Percentiles rank a stretch among this genome's conserved stretches.
These are phyloP conservation scores for Zelopaecilomyces penicillatus DNA, from an alignment of 2,329 filamentous ascomycete species.

Conservation along the genomic window DNA sequence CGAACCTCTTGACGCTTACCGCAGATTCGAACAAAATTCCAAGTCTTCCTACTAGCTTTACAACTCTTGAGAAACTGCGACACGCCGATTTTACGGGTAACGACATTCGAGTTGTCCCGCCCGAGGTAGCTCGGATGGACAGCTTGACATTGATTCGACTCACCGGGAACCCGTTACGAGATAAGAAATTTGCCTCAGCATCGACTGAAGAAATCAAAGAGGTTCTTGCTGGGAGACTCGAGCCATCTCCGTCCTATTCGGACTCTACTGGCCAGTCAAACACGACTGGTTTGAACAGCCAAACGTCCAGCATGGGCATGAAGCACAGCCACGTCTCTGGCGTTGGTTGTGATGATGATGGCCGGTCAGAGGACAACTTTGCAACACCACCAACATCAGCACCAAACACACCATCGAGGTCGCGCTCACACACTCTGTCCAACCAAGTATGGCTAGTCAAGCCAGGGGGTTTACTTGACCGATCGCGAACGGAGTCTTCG, in stretches of 20 bases:
- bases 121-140: constrained; percentile 73
- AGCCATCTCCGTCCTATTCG: constrained; percentile 41
- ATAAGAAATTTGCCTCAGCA: constrained; percentile 78
- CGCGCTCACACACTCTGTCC: constrained; percentile 39
- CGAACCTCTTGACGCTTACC: constrained; percentile 60
- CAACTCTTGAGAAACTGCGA: constrained; percentile 56
- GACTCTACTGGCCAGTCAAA: constrained; percentile 19
- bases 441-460: constrained; percentile 48
- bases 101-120: constrained; percentile 66
- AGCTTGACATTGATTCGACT: constrained; percentile 66
- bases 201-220: constrained; percentile 74
- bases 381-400: constrained; percentile 49
- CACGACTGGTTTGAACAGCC: constrained; percentile 13
- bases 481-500: constrained; percentile 57
- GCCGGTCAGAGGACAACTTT: constrained; percentile 46
- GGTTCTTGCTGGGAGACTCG: constrained; percentile 57
- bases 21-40: constrained; percentile 76
- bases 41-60: constrained; percentile 68
- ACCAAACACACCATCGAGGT: constrained; percentile 40
- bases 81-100: constrained; percentile 82
- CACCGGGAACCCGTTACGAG: constrained; percentile 80
- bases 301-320: constrained; percentile 24
- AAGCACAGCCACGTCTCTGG: constrained; percentile 6
- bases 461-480: constrained; percentile 57
- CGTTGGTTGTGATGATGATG: constrained; percentile 32